Evolutionary conservation across 192 early-diverging fungal species (phyloP).

Genomic region (Backusella mclennaniae): DNA sequence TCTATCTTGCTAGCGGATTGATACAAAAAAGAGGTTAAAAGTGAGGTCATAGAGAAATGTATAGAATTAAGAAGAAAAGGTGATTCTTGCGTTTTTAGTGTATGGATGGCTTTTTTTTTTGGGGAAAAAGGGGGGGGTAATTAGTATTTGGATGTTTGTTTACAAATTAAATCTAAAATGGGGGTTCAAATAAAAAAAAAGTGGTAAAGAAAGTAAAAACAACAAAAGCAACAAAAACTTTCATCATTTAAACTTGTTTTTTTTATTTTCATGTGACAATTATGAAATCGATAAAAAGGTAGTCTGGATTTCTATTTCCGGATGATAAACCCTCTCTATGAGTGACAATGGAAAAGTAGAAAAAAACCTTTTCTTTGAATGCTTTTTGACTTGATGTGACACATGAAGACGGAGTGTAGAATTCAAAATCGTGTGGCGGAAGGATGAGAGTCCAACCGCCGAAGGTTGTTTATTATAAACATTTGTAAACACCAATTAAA

Average conservation of each 20-base stretch:
- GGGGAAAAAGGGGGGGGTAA: neutral
- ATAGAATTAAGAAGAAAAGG: neutral
- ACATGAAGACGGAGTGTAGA: neutral
- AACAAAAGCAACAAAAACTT: neutral
- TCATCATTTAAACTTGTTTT: neutral
- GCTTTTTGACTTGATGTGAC: neutral
- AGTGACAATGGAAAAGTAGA: neutral
- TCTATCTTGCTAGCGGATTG: conserved; percentile 14
- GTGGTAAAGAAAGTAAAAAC: neutral
- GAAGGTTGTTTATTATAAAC: neutral
- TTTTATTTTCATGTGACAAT: conserved; percentile 3
- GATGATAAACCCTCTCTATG: neutral
- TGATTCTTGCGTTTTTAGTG: neutral
- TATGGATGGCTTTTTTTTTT: neutral
- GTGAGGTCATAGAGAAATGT: conserved; percentile 7
- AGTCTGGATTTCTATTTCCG: conserved; percentile 4
- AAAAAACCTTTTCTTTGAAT: neutral
- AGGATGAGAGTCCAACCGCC: neutral
- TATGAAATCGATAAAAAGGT: neutral
- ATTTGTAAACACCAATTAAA: neutral
- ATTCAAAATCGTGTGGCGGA: neutral
- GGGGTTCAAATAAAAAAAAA: neutral
- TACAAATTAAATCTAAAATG: neutral
- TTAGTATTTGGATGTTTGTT: neutral
- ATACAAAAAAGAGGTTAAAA: conserved; percentile 12